Evolutionary conservation across 2,329 filamentous ascomycete species (phyloP).

Genomic region (Aspergillus tanneri): DNA sequence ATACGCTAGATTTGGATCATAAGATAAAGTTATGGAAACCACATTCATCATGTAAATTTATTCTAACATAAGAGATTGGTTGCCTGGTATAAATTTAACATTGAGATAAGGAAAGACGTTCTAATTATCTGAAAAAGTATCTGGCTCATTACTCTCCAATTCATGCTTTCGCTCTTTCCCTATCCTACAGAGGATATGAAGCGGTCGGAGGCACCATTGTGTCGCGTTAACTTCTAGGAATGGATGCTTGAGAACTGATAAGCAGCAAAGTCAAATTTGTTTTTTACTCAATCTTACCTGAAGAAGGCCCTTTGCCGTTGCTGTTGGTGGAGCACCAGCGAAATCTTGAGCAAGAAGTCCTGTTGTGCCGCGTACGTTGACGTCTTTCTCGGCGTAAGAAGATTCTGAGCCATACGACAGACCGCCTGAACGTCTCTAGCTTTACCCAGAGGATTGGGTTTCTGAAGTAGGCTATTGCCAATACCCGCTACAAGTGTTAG

Average conservation of each 20-base stretch:
- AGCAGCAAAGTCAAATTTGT: constrained; percentile 1
- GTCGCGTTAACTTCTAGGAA: constrained; percentile 7
- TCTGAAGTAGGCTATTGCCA: constrained; percentile 7
- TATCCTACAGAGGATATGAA: constrained; percentile 7
- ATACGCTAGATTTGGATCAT: no score
- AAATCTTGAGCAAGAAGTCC: constrained; percentile 11
- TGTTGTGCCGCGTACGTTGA: constrained; percentile 2
- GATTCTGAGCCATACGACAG: constrained; percentile 3
- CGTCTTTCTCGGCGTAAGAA: background rate
- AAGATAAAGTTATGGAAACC: no score
- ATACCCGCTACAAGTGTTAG: constrained; percentile 7
- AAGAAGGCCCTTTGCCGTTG: constrained; percentile 6
- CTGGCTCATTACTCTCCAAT: background rate
- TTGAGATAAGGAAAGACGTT: no score
- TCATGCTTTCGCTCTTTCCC: background rate
- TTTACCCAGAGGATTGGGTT: background rate
- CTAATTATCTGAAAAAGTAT: background rate
- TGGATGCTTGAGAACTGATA: constrained; percentile 4
- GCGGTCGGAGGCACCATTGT: constrained; percentile 8
- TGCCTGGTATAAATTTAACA: no score
- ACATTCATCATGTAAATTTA: no score
- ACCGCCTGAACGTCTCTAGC: constrained; percentile 8
- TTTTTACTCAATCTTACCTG: constrained; percentile 10
- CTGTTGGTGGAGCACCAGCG: constrained; percentile 3
- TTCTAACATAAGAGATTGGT: no score